Evolutionary conservation across 768 basidiomycete genomes (phyloP), one percentile per base, ranked within the genome.

Genomic region (Cystobasidium tubakii): DNA sequence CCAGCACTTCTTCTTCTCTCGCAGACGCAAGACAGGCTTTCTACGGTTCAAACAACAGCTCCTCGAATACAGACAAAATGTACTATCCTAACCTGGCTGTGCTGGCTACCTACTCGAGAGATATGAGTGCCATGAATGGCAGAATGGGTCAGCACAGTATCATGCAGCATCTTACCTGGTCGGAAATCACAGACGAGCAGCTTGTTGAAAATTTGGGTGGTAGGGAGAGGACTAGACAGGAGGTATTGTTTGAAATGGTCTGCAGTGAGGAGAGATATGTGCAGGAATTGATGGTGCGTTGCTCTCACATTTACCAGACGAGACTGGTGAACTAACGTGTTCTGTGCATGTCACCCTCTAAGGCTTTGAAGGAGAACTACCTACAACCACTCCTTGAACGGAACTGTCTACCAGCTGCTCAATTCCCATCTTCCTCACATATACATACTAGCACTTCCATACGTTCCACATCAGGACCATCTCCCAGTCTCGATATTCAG

Each of bases 151-250:
- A 39, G 23, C 43, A 39, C 21, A 43, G 54, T n/a, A 60, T 55
- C 6, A 71, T 71, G 69, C 69, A 71, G 34, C 69, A 71, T 25
- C 54, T 76, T 3, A 80, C 78, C 13, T 81, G 80, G 80, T 71
- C 75, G 29, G 77, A 80, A 69, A 77, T 79, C 77, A 79, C 79
- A 3, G 74, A 79, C 33, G 76, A 76, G 15, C 79, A 81, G 33
- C 71, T 81, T 39, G 77, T 80, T 42, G 75, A 75, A 42, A 79
- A 81, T 53, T 46, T 81, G 0, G 75, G 76, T 15, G 71, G 76
- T 9, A 71, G 80, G 39, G 80, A 81, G 42, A 42, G 80, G 57
- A 80, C 77, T 33, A 64, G 80, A 60, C 80, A 80, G 63, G 80
- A 81, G 66, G 79, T 81, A 1, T 73, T 79, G 62, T 79, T 66